Evolutionary conservation across 2,329 filamentous ascomycete genomes (phyloP), one percentile per base, ranked within the genome.

Genomic region (Hypocreales sp.): DNA sequence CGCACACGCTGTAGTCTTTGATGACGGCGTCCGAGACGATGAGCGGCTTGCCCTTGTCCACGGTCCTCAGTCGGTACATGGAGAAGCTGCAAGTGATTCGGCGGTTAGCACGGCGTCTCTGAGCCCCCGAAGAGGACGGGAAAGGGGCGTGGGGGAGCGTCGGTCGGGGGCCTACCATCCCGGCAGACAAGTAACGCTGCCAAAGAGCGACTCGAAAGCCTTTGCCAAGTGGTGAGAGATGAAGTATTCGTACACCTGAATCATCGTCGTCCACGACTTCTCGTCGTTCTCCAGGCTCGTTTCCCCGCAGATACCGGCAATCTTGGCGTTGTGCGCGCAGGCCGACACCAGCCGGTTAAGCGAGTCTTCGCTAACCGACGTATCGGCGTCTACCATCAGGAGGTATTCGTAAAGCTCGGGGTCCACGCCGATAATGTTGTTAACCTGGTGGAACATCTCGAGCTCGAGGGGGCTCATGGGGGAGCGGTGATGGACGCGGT

Each of bases 221-320:
- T 98, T 98, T 29, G 90, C 67, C 50, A 98, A 60, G 55, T 98
- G 80, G 64, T 98, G 90, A 17, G 90, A 95, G 47, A 98, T 98
- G 53, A 86, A 98, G 63, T 98, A 98, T 53, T 98, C 90, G 58
- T 98, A 98, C 38, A 98, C 90, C 53, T 98, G 90, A 45, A 98
- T 98, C 90, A 98, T 98, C 9, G 90, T 98, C 82, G 83, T 93
- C 84, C 86, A 95, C 44, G 77, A 86, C 39, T 77, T 70, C 43
- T 94, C 83, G 51, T 94, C 87, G 45, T 98, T 98, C 50, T 94
- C 81, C 44, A 98, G 64, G 52, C 78, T 90, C 2, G 90, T 98
- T 53, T 98, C 90, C 48, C 90, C 90, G 50, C 90, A 98, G 35
- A 95, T 94, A 56, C 87, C 90, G 15, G 82, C 84, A 58, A 98